Conservation (phyloP, 2,329 filamentous ascomycete species). For the Penicillium expansum region DNA sequence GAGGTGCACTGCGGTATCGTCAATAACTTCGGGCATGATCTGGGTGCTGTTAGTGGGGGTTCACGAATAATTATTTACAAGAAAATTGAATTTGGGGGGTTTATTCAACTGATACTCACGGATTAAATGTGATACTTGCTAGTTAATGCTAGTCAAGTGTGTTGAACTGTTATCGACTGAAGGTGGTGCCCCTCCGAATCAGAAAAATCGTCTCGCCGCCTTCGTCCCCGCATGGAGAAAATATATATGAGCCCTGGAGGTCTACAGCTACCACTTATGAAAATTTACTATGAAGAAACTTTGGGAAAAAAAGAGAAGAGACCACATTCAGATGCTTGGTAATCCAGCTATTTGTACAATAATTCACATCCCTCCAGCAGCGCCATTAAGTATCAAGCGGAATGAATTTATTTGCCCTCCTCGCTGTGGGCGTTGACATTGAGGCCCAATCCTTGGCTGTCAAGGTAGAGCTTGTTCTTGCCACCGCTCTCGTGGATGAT, state of each 20-base stretch:
- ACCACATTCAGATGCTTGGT: slow-evolving; percentile 32
- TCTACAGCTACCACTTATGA: not conserved
- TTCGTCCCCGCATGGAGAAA: slow-evolving; percentile 28
- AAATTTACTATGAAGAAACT: not conserved
- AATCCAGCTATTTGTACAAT: slow-evolving; percentile 40
- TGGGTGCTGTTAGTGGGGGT: slow-evolving; percentile 8
- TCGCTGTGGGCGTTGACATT: slow-evolving; percentile 62
- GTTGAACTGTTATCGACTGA: not conserved
- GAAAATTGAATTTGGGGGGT: too few species aligned
- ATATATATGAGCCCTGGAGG: slow-evolving; percentile 10
- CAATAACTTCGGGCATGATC: slow-evolving; percentile 27
- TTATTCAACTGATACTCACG: slow-evolving; percentile 2
- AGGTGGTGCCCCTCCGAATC: slow-evolving; percentile 15
- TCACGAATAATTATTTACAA: not conserved
- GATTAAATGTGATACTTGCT: not conserved
- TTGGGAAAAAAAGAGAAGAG: slow-evolving; percentile 31
- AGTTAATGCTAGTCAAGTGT: not conserved
- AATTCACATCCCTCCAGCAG: slow-evolving; percentile 23
- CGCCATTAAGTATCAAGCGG: slow-evolving; percentile 22
- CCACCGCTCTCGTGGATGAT: slow-evolving; percentile 81
- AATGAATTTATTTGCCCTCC: slow-evolving; percentile 33
- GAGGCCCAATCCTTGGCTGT: slow-evolving; percentile 83
- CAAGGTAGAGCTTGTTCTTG: slow-evolving; percentile 91
- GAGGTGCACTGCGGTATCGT: slow-evolving; percentile 21
- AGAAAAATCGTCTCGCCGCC: slow-evolving; percentile 33